Evolutionary conservation across 1,284 basidiomycete genomes (phyloP).

Genomic region (Apiotrichum sp.): DNA sequence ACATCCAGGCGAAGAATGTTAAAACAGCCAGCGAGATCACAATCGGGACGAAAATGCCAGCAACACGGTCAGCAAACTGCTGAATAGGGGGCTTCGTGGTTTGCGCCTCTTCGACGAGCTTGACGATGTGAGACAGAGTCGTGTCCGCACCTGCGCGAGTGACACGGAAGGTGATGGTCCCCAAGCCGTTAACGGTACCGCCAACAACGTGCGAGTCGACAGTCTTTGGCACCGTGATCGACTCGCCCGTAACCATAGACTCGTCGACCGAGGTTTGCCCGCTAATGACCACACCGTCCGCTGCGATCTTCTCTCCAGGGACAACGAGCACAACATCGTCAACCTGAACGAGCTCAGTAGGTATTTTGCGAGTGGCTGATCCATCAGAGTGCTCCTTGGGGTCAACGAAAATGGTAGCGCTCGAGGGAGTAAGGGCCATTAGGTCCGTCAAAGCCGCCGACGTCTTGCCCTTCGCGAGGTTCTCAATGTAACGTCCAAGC

Average conservation of each 20-base stretch:
- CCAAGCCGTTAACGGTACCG: constrained; percentile 92
- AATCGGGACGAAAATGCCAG: constrained; percentile 89
- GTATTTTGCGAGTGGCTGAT: constrained; percentile 73
- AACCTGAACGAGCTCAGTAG: constrained; percentile 90
- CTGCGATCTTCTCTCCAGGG: constrained; percentile 93
- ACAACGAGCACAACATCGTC: constrained; percentile 91
- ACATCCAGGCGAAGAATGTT: constrained; percentile 82
- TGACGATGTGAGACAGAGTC: constrained; percentile 90
- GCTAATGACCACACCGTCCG: constrained; percentile 81
- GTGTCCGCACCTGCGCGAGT: constrained; percentile 95
- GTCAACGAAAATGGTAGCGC: constrained; percentile 85
- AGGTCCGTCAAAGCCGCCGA: constrained; percentile 93
- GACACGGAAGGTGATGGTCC: constrained; percentile 92
- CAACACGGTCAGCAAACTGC: constrained; percentile 88
- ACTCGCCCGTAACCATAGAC: constrained; percentile 95
- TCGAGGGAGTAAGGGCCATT: constrained; percentile 88
- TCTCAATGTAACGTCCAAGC: constrained; percentile 91
- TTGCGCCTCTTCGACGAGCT: constrained; percentile 95
- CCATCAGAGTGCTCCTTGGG: constrained; percentile 54
- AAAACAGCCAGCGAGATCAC: constrained; percentile 75
- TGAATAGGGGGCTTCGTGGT: constrained; percentile 98
- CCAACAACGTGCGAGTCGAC: constrained; percentile 81
- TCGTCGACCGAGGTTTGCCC: constrained; percentile 90
- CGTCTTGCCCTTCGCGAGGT: constrained; percentile 93
- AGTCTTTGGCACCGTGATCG: constrained; percentile 80